Conservation (phyloP, 441 rosid genomes). For the Syzygium syzygioides region DNA sequence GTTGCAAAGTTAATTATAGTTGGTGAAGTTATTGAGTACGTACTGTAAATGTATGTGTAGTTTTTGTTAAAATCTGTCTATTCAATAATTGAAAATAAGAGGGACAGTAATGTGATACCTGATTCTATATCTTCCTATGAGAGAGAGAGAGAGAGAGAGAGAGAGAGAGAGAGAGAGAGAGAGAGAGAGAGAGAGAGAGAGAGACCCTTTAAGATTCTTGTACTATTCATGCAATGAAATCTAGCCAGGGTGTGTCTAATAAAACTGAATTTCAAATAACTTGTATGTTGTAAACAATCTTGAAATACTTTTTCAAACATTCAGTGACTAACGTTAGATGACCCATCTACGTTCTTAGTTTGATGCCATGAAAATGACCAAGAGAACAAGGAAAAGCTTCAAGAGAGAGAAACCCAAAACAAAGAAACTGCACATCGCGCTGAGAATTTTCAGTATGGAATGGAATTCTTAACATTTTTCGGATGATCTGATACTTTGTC, state of each 20-base stretch:
- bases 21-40: not conserved
- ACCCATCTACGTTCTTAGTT: not conserved
- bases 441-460: not conserved
- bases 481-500: not conserved
- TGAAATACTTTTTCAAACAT: not conserved
- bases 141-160: not conserved
- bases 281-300: not conserved
- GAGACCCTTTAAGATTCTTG: not conserved
- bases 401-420: not conserved
- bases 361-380: not conserved
- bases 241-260: not conserved
- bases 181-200: not conserved
- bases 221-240: not conserved
- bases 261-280: not conserved
- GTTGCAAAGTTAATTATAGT: not conserved
- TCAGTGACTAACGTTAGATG: not conserved
- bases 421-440: not conserved
- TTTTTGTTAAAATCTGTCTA: not conserved
- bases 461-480: not conserved
- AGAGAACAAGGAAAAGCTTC: not conserved
- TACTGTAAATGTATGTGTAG: not conserved
- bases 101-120: not conserved
- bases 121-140: not conserved
- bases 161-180: not conserved
- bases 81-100: not conserved